phyloP scores from a whole-genome alignment of 2,329 filamentous ascomycete species.

The Penicillium psychrosexuale region DNA sequence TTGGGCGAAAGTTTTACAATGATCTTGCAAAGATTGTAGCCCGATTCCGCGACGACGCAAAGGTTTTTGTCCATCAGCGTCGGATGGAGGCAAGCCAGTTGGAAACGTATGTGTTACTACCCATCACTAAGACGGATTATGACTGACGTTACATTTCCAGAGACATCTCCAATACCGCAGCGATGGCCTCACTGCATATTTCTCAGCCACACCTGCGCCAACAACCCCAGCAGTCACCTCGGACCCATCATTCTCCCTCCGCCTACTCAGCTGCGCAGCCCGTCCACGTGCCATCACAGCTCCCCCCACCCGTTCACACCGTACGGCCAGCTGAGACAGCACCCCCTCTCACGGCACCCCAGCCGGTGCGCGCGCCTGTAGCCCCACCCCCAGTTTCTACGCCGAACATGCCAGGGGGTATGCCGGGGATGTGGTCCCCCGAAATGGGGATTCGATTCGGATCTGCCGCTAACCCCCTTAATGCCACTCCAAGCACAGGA shows the following conservation, averaged over 20 bases:
- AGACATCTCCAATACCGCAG: conserved; percentile 53
- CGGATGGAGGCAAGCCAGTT: conserved; percentile 75
- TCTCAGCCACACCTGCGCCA: conserved; percentile 30
- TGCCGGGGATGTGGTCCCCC: conserved; percentile 68
- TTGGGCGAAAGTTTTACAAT: conserved; percentile 94
- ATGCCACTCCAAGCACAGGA: conserved; percentile 19
- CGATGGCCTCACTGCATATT: conserved; percentile 59
- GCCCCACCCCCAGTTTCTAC: conserved; percentile 54
- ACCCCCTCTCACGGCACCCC: conserved; percentile 46
- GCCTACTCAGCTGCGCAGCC: conserved; percentile 32
- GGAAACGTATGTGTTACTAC: conserved; percentile 61
- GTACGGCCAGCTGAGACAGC: conserved; percentile 35
- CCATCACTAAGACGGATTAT: neutral
- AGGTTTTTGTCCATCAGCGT: conserved; percentile 74
- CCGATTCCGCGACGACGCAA: conserved; percentile 76
- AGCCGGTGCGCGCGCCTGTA: conserved; percentile 43
- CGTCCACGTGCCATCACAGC: conserved; percentile 43
- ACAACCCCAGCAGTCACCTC: conserved; percentile 32
- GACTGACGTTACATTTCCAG: conserved; percentile 30
- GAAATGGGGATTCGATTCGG: conserved; percentile 78
- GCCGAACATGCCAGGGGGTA: conserved; percentile 39
- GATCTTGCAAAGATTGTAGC: conserved; percentile 85
- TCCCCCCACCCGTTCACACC: conserved; percentile 42
- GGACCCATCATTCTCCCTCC: conserved; percentile 26
- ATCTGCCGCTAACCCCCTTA: conserved; percentile 35